Conservation (phyloP, 495 filamentous ascomycete species). For the Hyaloscypha variabilis region DNA sequence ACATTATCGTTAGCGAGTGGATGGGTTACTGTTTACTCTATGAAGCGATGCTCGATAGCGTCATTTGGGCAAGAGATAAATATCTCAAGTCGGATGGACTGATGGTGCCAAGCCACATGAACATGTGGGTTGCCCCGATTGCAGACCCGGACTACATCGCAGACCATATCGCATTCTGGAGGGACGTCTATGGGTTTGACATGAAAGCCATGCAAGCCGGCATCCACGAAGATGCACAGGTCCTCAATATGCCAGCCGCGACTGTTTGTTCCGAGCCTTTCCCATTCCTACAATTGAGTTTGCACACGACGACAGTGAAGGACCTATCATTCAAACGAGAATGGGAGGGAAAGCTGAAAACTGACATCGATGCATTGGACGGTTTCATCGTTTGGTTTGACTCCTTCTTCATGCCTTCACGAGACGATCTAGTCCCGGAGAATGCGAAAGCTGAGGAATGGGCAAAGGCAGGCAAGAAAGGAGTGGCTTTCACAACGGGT, state of each 20-base stretch:
- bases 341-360: constrained; percentile 55
- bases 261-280: constrained; percentile 50
- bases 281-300: constrained; percentile 56
- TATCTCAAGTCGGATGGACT: constrained; percentile 85
- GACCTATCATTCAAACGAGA: constrained; percentile 59
- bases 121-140: constrained; percentile 86
- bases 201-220: constrained; percentile 77
- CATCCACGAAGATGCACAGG: constrained; percentile 62
- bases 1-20: constrained; percentile 99
- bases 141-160: constrained; percentile 87
- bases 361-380: constrained; percentile 63
- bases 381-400: constrained; percentile 82
- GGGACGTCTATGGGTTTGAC: constrained; percentile 98
- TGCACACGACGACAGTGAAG: constrained; percentile 57
- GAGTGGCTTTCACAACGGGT: constrained; percentile 75
- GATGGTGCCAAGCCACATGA: constrained; percentile 90
- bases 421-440: constrained; percentile 44
- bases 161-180: constrained; percentile 93
- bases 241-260: constrained; percentile 48
- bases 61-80: constrained; percentile 89
- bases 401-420: constrained; percentile 68
- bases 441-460: constrained; percentile 44
- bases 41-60: constrained; percentile 97
- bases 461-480: constrained; percentile 40
- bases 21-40: constrained; percentile 99